phyloP scores from a whole-genome alignment of 2,329 filamentous ascomycete genomes.

The Neonectria neomacrospora region DNA sequence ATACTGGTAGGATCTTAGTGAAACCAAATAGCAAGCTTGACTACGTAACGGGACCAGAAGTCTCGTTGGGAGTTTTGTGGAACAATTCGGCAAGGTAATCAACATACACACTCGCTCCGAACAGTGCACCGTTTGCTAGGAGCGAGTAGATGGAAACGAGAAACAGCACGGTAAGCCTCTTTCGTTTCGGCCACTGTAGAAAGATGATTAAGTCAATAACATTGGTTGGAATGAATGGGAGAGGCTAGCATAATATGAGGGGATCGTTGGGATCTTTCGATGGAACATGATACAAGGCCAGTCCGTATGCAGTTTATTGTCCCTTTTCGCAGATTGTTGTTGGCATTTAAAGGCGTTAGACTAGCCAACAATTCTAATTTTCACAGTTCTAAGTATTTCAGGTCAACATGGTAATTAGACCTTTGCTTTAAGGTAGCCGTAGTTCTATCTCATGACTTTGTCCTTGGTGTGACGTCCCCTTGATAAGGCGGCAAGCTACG shows the following conservation, averaged over 20 bases:
- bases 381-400: neutral
- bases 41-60: neutral
- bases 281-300: conserved; percentile 1
- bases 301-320: neutral
- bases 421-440: too few species aligned
- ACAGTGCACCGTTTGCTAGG: conserved; percentile 1
- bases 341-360: neutral
- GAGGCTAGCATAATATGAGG: neutral
- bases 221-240: too few species aligned
- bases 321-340: neutral
- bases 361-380: neutral
- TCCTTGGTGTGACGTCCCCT: too few species aligned
- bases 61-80: neutral
- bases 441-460: too few species aligned
- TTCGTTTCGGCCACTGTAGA: neutral
- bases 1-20: neutral
- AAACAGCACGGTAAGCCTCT: neutral
- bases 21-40: conserved; percentile 2
- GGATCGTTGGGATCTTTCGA: conserved; percentile 13
- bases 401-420: neutral
- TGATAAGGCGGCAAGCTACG: neutral
- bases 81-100: neutral
- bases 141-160: conserved; percentile 1
- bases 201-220: neutral
- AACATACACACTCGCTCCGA: neutral